Conservation (phyloP, 2,329 filamentous ascomycete species). For the Phaeophleospora eucalypticola region DNA sequence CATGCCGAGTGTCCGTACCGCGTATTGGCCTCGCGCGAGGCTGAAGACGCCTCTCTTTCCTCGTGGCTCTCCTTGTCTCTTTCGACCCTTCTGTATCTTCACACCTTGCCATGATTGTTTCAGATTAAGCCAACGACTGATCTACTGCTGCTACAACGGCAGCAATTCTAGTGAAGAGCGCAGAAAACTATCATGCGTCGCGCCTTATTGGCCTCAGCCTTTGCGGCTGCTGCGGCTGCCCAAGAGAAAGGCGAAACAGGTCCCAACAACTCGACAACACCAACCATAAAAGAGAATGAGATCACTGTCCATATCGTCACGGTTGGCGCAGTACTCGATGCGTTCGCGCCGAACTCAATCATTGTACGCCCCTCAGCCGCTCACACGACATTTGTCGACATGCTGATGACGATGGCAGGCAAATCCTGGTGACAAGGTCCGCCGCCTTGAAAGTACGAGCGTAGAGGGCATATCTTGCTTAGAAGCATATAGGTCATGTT, state of each 20-base stretch:
- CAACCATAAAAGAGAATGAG: conserved; percentile 7
- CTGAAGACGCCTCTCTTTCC: no score
- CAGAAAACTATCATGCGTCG: no score
- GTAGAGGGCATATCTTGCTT: background rate
- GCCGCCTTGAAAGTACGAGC: conserved; percentile 17
- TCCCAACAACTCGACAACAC: background rate
- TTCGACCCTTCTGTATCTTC: no score
- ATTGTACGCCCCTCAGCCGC: background rate
- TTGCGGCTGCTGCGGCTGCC: no score
- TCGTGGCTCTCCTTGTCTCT: no score
- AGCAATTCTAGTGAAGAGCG: no score
- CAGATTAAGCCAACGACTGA: no score
- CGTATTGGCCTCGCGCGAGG: no score
- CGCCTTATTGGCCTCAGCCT: background rate
- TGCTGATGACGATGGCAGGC: conserved; percentile 31
- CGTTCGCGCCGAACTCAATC: conserved; percentile 2
- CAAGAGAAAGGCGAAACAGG: background rate
- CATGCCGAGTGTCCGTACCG: no score
- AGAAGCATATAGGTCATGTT: conserved; percentile 32
- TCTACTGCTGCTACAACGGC: no score
- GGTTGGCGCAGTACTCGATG: conserved; percentile 34
- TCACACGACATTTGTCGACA: no score
- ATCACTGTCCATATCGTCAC: conserved; percentile 30
- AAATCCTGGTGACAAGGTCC: conserved; percentile 36
- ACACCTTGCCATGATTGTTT: no score